Conservation (phyloP, 2,329 filamentous ascomycete species). For the Neophaeococcomyces mojaviensis region DNA sequence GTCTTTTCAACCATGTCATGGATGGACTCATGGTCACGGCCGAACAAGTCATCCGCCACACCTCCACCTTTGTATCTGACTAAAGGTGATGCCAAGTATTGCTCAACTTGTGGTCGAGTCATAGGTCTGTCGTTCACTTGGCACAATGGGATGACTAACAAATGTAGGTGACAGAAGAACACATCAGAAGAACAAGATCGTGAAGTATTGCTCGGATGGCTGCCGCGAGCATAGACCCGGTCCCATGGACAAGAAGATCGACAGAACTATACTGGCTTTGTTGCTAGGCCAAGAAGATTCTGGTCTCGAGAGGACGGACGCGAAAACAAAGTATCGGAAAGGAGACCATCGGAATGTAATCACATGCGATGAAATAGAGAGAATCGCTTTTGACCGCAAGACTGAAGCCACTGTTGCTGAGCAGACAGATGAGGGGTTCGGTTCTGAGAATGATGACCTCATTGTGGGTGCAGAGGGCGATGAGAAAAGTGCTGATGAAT, state of each 20-base stretch:
- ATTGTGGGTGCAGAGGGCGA: constrained; percentile 8
- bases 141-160: too few species aligned
- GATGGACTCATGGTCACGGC: constrained; percentile 44
- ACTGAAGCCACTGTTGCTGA: constrained; percentile 39
- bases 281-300: constrained; percentile 29
- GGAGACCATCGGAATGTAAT: constrained; percentile 47
- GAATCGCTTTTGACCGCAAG: constrained; percentile 43
- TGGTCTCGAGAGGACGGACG: constrained; percentile 27
- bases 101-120: constrained; percentile 46
- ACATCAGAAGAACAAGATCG: constrained; percentile 23
- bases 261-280: constrained; percentile 28
- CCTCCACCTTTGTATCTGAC: constrained; percentile 50
- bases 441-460: constrained; percentile 15
- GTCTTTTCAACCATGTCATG: constrained; percentile 34
- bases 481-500: background rate
- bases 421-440: constrained; percentile 32
- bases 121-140: constrained; percentile 22
- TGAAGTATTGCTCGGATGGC: constrained; percentile 52
- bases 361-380: constrained; percentile 44
- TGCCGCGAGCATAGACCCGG: constrained; percentile 48
- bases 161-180: background rate
- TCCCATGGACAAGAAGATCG: constrained; percentile 45
- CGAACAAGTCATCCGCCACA: constrained; percentile 33
- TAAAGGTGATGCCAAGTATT: constrained; percentile 37
- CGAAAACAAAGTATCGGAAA: constrained; percentile 29